Evolutionary conservation across 192 early-diverging fungal genomes (phyloP).

Genomic region (Coemansia sp.): DNA sequence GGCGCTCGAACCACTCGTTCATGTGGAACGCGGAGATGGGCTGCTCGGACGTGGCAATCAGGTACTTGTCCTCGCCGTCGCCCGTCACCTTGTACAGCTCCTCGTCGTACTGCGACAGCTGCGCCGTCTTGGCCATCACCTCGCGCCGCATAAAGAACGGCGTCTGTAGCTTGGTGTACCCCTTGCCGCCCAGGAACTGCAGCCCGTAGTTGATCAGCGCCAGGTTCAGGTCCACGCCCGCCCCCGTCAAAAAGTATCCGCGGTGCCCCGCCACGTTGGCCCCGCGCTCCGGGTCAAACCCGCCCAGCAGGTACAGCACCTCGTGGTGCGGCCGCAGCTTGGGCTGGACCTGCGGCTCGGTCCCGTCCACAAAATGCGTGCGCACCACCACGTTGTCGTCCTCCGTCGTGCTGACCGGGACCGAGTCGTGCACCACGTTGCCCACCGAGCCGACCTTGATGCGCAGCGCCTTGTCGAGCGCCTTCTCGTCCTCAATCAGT

Average conservation of each 20-base stretch:
- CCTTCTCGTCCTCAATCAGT: slow-evolving; percentile 68
- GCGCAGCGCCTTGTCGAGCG: slow-evolving; percentile 60
- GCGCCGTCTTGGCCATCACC: slow-evolving; percentile 97
- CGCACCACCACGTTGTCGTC: slow-evolving; percentile 67
- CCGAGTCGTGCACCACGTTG: slow-evolving; percentile 92
- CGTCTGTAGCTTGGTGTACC: slow-evolving; percentile 91
- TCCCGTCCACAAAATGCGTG: slow-evolving; percentile 54
- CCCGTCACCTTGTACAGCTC: slow-evolving; percentile 90
- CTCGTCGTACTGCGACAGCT: slow-evolving; percentile 96
- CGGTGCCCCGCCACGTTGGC: slow-evolving; percentile 96
- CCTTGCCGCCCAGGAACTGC: slow-evolving; percentile 73
- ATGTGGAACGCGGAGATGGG: slow-evolving; percentile 96
- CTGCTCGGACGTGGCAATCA: slow-evolving; percentile 98
- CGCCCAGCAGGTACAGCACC: slow-evolving; percentile 83
- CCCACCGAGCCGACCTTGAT: slow-evolving; percentile 88
- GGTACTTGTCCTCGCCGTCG: slow-evolving; percentile 86
- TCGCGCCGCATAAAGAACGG: slow-evolving; percentile 98
- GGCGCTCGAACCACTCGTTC: slow-evolving; percentile 91
- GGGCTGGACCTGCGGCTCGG: slow-evolving; percentile 54
- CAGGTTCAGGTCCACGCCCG: slow-evolving; percentile 94
- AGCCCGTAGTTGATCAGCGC: slow-evolving; percentile 96
- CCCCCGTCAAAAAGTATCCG: slow-evolving; percentile 94
- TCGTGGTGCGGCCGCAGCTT: slow-evolving; percentile 84
- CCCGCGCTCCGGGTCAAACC: slow-evolving; percentile 84
- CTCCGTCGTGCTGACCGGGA: slow-evolving; percentile 82